Evolutionary conservation across 2,329 filamentous ascomycete species (phyloP).

Genomic region (Lecanoromycetidae sp.): DNA sequence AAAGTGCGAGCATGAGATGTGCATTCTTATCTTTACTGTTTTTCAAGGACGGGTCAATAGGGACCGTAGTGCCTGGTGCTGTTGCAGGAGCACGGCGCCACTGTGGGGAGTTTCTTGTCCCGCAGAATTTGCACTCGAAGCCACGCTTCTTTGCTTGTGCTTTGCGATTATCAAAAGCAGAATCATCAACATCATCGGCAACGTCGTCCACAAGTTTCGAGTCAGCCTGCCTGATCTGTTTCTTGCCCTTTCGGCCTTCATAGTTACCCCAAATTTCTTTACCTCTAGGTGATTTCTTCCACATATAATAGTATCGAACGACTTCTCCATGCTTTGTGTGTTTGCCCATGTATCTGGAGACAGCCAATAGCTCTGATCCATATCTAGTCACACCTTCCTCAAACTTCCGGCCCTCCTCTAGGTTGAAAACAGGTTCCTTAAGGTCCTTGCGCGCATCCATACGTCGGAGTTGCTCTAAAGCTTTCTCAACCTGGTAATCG

Average conservation of each 20-base stretch:
- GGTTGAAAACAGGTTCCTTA: slow-evolving; percentile 69
- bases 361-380: slow-evolving; percentile 74
- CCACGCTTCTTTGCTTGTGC: slow-evolving; percentile 63
- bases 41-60: slow-evolving; percentile 51
- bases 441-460: slow-evolving; percentile 58
- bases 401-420: slow-evolving; percentile 75
- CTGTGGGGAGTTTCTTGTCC: slow-evolving; percentile 64
- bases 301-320: slow-evolving; percentile 90
- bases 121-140: slow-evolving; percentile 92
- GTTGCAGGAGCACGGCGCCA: slow-evolving; percentile 83
- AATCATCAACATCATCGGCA: slow-evolving; percentile 85
- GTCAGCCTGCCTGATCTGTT: slow-evolving; percentile 54
- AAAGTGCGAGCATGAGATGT: slow-evolving; percentile 69
- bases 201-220: slow-evolving; percentile 82
- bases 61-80: slow-evolving; percentile 56
- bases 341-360: slow-evolving; percentile 73
- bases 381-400: slow-evolving; percentile 84
- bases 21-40: slow-evolving; percentile 62
- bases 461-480: slow-evolving; percentile 57
- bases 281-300: slow-evolving; percentile 87
- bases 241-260: slow-evolving; percentile 77
- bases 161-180: slow-evolving; percentile 86
- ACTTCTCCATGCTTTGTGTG: slow-evolving; percentile 67
- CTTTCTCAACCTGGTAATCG: slow-evolving; percentile 58
- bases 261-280: slow-evolving; percentile 83